Evolutionary conservation across 2,329 filamentous ascomycete genomes (phyloP).

Genomic region (Diplodia corticola): DNA sequence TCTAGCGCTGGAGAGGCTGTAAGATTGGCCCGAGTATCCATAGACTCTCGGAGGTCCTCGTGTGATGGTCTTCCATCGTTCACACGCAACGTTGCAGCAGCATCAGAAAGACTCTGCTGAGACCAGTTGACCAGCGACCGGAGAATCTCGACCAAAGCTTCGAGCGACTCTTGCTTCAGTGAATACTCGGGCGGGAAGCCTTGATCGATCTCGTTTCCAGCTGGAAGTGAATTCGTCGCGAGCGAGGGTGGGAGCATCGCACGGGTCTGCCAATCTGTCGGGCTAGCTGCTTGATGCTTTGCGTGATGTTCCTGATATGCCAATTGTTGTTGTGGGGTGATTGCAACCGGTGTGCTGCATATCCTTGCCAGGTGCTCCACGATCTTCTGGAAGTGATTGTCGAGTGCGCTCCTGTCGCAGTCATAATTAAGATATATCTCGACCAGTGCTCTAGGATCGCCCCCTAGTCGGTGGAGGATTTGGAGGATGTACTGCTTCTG

Average conservation of each 20-base stretch:
- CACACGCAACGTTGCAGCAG: constrained; percentile 42
- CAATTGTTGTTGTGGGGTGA: constrained; percentile 78
- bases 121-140: constrained; percentile 94
- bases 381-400: constrained; percentile 94
- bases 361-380: constrained; percentile 92
- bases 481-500: constrained; percentile 92
- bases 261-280: constrained; percentile 78
- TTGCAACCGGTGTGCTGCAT: constrained; percentile 73
- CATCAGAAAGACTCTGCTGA: constrained; percentile 60
- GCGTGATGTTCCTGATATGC: constrained; percentile 78
- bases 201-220: constrained; percentile 58
- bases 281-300: constrained; percentile 54
- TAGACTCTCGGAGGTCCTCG: constrained; percentile 66
- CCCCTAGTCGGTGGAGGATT: constrained; percentile 79
- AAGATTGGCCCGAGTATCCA: constrained; percentile 63
- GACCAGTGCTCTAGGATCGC: constrained; percentile 83
- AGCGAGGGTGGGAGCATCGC: constrained; percentile 85
- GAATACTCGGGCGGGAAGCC: constrained; percentile 86
- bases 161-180: constrained; percentile 85
- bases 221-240: constrained; percentile 71
- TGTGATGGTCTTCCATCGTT: constrained; percentile 53
- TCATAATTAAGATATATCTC: constrained; percentile 98
- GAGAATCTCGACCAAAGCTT: constrained; percentile 84
- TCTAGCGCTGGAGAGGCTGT: constrained; percentile 5
- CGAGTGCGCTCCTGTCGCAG: constrained; percentile 85